phyloP scores from a whole-genome alignment of 2,329 filamentous ascomycete genomes.

The Trichoderma sp. region DNA sequence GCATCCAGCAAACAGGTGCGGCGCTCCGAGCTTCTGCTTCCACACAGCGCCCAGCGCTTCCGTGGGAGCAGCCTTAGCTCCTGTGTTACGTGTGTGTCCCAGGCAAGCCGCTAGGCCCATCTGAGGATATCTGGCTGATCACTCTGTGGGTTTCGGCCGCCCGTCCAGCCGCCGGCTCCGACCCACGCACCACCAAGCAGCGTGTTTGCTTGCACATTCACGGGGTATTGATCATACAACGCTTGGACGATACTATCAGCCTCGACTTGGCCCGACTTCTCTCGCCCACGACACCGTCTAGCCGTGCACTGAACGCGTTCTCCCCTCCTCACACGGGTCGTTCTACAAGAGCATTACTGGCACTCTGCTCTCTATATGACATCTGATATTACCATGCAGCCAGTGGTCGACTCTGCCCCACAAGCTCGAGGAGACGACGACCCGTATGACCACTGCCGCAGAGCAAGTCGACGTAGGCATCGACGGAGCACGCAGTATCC shows the following conservation, averaged over 20 bases:
- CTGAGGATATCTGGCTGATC: slow-evolving; percentile 13
- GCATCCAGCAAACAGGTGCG: background rate
- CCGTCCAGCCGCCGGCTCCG: slow-evolving; percentile 15
- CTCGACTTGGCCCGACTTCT: background rate
- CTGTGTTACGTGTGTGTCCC: background rate
- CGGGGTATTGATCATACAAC: too few relatives aligned
- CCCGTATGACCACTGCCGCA: background rate
- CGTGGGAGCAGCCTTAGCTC: background rate
- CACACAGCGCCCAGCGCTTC: slow-evolving; percentile 5
- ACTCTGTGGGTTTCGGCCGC: slow-evolving; percentile 14
- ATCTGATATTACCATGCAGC: slow-evolving; percentile 1
- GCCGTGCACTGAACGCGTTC: background rate
- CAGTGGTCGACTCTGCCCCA: slow-evolving; percentile 1
- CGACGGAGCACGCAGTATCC: background rate
- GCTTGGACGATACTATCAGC: background rate
- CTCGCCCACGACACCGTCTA: background rate
- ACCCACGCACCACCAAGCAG: background rate
- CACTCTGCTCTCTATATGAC: background rate
- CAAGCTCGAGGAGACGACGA: background rate
- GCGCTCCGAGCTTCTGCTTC: background rate
- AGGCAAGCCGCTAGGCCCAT: background rate
- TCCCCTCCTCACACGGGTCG: background rate
- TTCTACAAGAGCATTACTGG: background rate
- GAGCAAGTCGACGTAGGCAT: background rate
- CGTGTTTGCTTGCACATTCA: background rate